Conservation (phyloP, 495 filamentous ascomycete genomes). For the Aspergillus affinis region DNA sequence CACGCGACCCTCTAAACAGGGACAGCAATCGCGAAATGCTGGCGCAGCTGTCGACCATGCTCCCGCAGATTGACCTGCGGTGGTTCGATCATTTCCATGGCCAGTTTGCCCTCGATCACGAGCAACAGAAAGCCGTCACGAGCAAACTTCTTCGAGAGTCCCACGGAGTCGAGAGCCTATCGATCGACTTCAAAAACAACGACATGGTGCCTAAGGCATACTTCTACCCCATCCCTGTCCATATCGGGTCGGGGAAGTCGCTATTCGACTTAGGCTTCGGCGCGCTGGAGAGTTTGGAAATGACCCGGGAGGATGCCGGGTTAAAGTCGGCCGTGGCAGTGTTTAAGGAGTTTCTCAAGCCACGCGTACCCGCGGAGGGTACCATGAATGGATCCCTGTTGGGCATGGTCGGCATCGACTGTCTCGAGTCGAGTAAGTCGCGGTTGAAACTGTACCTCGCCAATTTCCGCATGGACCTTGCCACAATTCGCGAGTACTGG, state of each 20-base stretch:
- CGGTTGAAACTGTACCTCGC: background rate
- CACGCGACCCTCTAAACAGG: background rate
- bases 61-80: slow-evolving; percentile 1
- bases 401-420: slow-evolving; percentile 2
- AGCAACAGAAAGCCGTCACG: background rate
- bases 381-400: slow-evolving; percentile 2
- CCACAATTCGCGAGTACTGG: slow-evolving; percentile 3
- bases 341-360: background rate
- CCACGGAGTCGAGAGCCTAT: background rate
- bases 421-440: background rate
- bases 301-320: background rate
- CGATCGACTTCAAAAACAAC: slow-evolving; percentile 2
- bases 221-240: slow-evolving; percentile 1
- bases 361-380: background rate
- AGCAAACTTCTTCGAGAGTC: background rate
- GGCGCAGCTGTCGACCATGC: background rate
- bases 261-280: background rate
- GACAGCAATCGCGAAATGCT: slow-evolving; percentile 4
- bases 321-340: slow-evolving; percentile 1
- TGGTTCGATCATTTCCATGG: slow-evolving; percentile 5
- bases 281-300: slow-evolving; percentile 1
- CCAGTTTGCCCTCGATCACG: background rate
- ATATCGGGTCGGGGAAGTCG: background rate
- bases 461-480: slow-evolving; percentile 1
- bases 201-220: slow-evolving; percentile 3